Percentiles rank a stretch among this genome's conserved stretches.
Evolutionary conservation across 2,329 filamentous ascomycete species (phyloP).

Genomic region (Emergomyces africanus): DNA sequence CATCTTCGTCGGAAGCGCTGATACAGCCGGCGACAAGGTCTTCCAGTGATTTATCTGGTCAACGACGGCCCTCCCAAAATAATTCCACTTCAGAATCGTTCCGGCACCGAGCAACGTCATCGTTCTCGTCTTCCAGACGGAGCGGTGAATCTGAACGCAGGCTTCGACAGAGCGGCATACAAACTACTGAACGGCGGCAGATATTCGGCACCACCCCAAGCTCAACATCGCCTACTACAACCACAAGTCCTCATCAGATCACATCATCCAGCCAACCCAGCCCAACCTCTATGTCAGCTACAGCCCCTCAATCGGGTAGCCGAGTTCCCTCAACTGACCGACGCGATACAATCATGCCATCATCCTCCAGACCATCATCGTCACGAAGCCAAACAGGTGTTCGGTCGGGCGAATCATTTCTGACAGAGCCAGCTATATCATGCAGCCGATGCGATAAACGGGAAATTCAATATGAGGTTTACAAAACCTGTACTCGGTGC

Average conservation of each 20-base stretch:
- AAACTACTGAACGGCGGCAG: neutral
- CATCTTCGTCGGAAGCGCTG: slow-evolving; percentile 3
- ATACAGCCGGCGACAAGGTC: slow-evolving; percentile 43
- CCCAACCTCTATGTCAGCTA: neutral
- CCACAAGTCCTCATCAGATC: neutral
- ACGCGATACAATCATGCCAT: slow-evolving; percentile 7
- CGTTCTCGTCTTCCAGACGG: neutral
- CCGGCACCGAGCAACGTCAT: neutral
- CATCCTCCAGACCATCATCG: slow-evolving; percentile 19
- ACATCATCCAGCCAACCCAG: neutral
- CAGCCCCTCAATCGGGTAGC: neutral
- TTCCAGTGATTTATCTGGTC: slow-evolving; percentile 47
- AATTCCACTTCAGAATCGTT: neutral
- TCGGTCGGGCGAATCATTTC: slow-evolving; percentile 28
- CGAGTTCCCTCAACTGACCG: neutral
- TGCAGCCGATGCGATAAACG: slow-evolving; percentile 58
- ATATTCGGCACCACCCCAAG: slow-evolving; percentile 1
- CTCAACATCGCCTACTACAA: neutral
- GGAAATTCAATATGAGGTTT: slow-evolving; percentile 72
- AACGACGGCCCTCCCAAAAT: slow-evolving; percentile 10
- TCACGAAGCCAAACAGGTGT: slow-evolving; percentile 19
- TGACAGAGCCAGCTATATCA: slow-evolving; percentile 56
- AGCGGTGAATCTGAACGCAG: neutral
- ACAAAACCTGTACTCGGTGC: slow-evolving; percentile 70
- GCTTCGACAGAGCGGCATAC: neutral